These are phyloP conservation scores for Quillaja saponaria DNA, from an alignment of 306 rosid species.

Conservation along the genomic window DNA sequence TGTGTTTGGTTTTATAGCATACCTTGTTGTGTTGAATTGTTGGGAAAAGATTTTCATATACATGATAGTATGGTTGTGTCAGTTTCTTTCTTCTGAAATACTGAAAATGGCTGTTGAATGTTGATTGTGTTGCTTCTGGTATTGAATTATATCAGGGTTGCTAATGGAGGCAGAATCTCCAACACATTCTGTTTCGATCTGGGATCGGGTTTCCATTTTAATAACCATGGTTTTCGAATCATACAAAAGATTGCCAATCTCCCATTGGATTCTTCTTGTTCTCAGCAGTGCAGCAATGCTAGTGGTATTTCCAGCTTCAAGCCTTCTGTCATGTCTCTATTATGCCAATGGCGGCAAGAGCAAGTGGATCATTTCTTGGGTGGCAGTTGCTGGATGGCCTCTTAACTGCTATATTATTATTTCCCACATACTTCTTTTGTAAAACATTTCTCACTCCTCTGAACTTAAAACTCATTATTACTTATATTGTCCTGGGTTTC, in stretches of 20 bases:
- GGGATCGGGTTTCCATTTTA: slow-evolving; percentile 46
- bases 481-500: slow-evolving; percentile 65
- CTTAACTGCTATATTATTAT: slow-evolving; percentile 58
- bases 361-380: slow-evolving; percentile 98
- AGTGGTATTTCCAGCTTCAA: slow-evolving; percentile 85
- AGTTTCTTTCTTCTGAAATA: not conserved
- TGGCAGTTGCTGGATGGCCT: slow-evolving; percentile 94
- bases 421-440: slow-evolving; percentile 59
- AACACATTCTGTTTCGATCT: slow-evolving; percentile 38
- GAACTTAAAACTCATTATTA: slow-evolving; percentile 45
- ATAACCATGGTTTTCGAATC: slow-evolving; percentile 38
- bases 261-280: slow-evolving; percentile 74
- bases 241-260: slow-evolving; percentile 61
- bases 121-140: not conserved
- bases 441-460: slow-evolving; percentile 63
- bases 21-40: too few species aligned
- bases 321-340: slow-evolving; percentile 83
- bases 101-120: not conserved
- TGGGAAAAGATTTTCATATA: too few species aligned
- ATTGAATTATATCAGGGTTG: slow-evolving; percentile 2
- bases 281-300: slow-evolving; percentile 80
- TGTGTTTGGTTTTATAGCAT: too few species aligned
- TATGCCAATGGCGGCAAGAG: slow-evolving; percentile 74
- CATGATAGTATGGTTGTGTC: not conserved
- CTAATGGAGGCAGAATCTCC: slow-evolving; percentile 50